Evolutionary conservation across 306 rosid genomes (phyloP).

Genomic region (Quercus gilva): DNA sequence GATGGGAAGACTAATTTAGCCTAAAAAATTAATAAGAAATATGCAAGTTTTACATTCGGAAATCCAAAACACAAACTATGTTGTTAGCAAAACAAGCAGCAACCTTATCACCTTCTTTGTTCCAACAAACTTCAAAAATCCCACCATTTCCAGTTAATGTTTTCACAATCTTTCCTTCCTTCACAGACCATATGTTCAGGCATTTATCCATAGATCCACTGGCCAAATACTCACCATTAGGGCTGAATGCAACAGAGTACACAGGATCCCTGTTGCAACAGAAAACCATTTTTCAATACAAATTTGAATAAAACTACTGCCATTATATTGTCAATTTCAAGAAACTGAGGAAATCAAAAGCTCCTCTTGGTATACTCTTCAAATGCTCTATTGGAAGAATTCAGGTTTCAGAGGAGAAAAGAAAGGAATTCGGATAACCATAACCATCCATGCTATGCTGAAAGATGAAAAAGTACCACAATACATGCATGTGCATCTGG

Average conservation of each 20-base stretch:
- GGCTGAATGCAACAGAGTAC: constrained; percentile 92
- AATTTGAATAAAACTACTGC: no score
- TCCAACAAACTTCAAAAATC: constrained; percentile 95
- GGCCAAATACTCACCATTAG: constrained; percentile 84
- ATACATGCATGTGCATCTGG: neutral
- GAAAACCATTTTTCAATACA: no score
- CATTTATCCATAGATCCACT: constrained; percentile 90
- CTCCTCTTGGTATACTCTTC: neutral
- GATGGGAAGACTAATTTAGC: neutral
- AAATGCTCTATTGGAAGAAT: neutral
- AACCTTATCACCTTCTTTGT: constrained; percentile 81
- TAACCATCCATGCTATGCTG: neutral
- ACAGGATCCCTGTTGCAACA: constrained; percentile 56
- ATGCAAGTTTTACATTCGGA: constrained; percentile 41
- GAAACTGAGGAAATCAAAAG: no score
- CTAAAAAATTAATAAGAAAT: neutral
- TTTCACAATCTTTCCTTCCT: constrained; percentile 85
- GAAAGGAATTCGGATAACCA: no score
- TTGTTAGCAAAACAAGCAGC: constrained; percentile 94
- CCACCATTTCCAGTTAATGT: constrained; percentile 85
- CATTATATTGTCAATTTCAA: no score
- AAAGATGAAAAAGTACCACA: neutral
- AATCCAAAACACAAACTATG: constrained; percentile 71
- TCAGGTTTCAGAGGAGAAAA: neutral
- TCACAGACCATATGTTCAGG: constrained; percentile 83